Base-by-base conservation (phyloP, 148 eudicot species). In the Salicornia ramosissima region DNA sequence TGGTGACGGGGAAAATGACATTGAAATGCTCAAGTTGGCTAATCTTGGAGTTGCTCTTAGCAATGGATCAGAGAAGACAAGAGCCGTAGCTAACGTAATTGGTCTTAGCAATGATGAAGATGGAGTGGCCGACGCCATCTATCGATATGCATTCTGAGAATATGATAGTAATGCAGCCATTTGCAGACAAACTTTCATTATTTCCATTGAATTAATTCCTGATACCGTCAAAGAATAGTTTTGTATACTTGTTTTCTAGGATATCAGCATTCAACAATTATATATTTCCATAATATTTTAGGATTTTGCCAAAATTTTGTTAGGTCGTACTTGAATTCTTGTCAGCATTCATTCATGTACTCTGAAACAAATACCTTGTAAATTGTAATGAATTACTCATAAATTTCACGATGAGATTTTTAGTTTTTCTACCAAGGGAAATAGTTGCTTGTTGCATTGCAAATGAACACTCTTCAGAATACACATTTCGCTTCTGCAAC, bases 1-100 rank as follows among this genome's bases (percentile, higher is more conserved):
- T 57, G 98, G 98, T 49, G 98, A 94, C 71, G 98, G 96, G 10
- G 98, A 94, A 81, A 94, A 94, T 68, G 98, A 90, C 68, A 83
- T 88, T 13, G 98, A 94, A 80, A 90, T 94, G 98, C 88, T 93
- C 13, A 74, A 90, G 82, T 72, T 94, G 82, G 98, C 91, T 52
- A 79, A 82, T 25, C 84, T 94, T 5, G 92, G 97, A 46, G 75
- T 94, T 47, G 96, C 96, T 82, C 87, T 94, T 28, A 88, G 97
- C 75, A 94, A 94, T 74, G 96, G 96, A 74, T 77, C 95, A 10
- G 96, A 88, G 77, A 86, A 86, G 76, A 79, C 92, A 65, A 88
- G 90, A 84, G 92, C 89, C 6, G 88, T 83, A 24, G 98, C 96
- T 2, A 56, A 88, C 57, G 90, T 84, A 47, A 83, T 90, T 19